These are phyloP conservation scores for Lactarius hengduanensis DNA, from an alignment of 768 basidiomycete species.

Conservation along the genomic window DNA sequence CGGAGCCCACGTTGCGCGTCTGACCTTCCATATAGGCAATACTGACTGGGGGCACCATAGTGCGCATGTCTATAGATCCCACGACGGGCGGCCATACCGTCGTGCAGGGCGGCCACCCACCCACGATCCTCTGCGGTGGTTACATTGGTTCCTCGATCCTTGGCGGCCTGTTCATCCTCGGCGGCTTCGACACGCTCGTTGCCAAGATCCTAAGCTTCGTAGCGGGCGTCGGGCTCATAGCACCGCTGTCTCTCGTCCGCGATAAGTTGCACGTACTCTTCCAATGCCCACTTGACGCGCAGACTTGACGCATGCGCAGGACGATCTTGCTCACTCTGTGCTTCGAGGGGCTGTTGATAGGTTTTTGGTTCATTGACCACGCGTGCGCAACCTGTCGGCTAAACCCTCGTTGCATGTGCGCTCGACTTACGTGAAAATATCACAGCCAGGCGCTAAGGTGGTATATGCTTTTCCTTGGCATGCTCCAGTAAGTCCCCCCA, in stretches of 20 bases:
- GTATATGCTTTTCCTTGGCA: constrained; percentile 79
- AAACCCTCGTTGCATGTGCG: constrained; percentile 10
- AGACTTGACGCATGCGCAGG: constrained; percentile 40
- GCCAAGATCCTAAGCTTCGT: constrained; percentile 93
- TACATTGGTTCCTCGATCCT: constrained; percentile 82
- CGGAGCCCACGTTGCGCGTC: neutral
- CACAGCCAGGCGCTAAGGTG: constrained; percentile 74
- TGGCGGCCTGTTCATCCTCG: constrained; percentile 79
- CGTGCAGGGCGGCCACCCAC: constrained; percentile 73
- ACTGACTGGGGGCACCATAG: constrained; percentile 72
- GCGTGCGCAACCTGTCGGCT: constrained; percentile 50
- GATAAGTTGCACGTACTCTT: constrained; percentile 74
- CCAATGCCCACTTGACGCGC: neutral
- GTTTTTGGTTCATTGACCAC: constrained; percentile 95
- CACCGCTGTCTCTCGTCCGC: constrained; percentile 80
- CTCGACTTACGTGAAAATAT: constrained; percentile 16
- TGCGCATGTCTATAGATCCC: constrained; percentile 82
- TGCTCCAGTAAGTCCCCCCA: constrained; percentile 64
- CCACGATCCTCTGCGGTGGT: constrained; percentile 71
- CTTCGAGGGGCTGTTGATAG: constrained; percentile 85
- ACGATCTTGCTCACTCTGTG: constrained; percentile 80
- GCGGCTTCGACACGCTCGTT: constrained; percentile 84
- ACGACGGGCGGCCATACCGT: constrained; percentile 73
- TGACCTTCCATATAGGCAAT: constrained; percentile 53
- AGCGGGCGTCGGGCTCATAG: constrained; percentile 80